A percentile compares a stretch with the other conserved stretches of the same genome.
Conservation (phyloP, 1,139 yeast species). For the Spathaspora sp. region DNA sequence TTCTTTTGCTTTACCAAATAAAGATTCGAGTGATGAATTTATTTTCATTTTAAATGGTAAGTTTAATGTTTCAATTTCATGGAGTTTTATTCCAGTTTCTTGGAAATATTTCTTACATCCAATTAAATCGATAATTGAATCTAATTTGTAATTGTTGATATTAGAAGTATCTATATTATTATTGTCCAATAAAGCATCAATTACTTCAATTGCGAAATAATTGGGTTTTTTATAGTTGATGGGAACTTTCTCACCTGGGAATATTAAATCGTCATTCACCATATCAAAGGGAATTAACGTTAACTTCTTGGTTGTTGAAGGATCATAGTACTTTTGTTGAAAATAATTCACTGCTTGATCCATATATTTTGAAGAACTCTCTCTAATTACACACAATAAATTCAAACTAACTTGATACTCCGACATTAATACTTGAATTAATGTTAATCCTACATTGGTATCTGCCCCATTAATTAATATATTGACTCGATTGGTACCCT, state of each 20-base stretch:
- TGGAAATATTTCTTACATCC: slow-evolving; percentile 44
- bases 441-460: slow-evolving; percentile 38
- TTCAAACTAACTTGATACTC: slow-evolving; percentile 26
- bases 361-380: slow-evolving; percentile 22
- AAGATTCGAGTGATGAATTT: slow-evolving; percentile 19
- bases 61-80: slow-evolving; percentile 29
- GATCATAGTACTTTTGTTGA: slow-evolving; percentile 22
- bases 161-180: slow-evolving; percentile 21
- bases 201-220: slow-evolving; percentile 39
- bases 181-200: slow-evolving; percentile 32
- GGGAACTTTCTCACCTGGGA: slow-evolving; percentile 38
- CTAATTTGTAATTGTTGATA: slow-evolving; percentile 32
- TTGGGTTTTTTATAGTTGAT: slow-evolving; percentile 41
- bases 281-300: slow-evolving; percentile 36
- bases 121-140: slow-evolving; percentile 39
- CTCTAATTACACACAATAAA: slow-evolving; percentile 34
- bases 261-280: slow-evolving; percentile 34
- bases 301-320: slow-evolving; percentile 21
- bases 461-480: slow-evolving; percentile 48
- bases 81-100: slow-evolving; percentile 25
- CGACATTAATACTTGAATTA: slow-evolving; percentile 34
- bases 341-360: slow-evolving; percentile 22
- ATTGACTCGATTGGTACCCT: slow-evolving; percentile 19
- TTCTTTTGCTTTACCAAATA: slow-evolving; percentile 31
- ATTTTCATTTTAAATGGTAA: slow-evolving; percentile 31